Evolutionary conservation across 192 early-diverging fungal genomes (phyloP), one percentile per base, ranked within the genome.

Genomic region (Jimgerdemannia flammicorona): DNA sequence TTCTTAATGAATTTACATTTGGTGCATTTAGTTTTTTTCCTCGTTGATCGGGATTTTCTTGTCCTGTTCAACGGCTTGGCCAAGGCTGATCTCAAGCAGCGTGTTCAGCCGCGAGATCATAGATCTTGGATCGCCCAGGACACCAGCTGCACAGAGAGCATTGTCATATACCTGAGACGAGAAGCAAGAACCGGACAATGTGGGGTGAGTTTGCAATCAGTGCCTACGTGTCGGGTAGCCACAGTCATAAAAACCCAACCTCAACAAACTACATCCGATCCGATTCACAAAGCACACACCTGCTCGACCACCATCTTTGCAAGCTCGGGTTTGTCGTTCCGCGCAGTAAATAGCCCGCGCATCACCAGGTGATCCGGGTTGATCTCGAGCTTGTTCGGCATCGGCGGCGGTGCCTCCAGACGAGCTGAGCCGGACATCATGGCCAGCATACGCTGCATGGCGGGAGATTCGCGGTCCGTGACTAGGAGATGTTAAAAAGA

Each of bases 21-120:
- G 29, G 29, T 29, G 29, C 29, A 29, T 29, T 29, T 29, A 29
- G 29, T 1, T 29, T 29, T 29, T 59, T 2, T 59, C 6, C 14
- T 59, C 49, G 49, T 14, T 59, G 14, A 68, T 41, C 6, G 67
- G 67, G 40, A 77, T 75, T 43, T 77, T 83, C 44, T 83, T 83
- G 17, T 79, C 73, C 44, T 83, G 75, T 64, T 74, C 69, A 44
- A 79, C 59, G 29, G 63, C 42, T 7, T 74, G 74, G 3, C 77
- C 75, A 4, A 83, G 67, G 19, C 73, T 83, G 73, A 83, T 77
- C 72, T 88, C 86, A 71, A 88, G 75, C 40, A 88, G 80, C 0
- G 74, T 80, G 77, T 94, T 94, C 49, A 94, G 81, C 20, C 91
- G 88, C 79, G 87, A 91, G 64, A 93, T 79, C 91, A 94, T 94